phyloP scores from a whole-genome alignment of 2,329 filamentous ascomycete species.

The Exophiala sideris region DNA sequence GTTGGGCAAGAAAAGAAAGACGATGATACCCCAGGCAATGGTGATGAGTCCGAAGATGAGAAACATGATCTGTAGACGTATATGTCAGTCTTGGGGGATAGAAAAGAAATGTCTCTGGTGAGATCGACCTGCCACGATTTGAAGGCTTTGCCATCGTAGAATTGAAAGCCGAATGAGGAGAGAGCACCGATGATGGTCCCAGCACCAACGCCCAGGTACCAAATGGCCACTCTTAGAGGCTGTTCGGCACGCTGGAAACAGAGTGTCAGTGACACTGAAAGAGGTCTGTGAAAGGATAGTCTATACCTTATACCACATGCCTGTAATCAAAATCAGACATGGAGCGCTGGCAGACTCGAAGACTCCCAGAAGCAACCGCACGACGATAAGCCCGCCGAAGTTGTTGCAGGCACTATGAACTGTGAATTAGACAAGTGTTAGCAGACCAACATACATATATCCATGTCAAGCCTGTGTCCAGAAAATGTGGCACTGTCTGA shows the following conservation, averaged over 20 bases:
- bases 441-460: background rate
- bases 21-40: constrained; percentile 36
- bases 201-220: constrained; percentile 23
- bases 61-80: constrained; percentile 45
- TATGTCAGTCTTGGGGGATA: too few relatives aligned
- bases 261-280: too few relatives aligned
- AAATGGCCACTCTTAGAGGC: constrained; percentile 15
- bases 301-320: constrained; percentile 48
- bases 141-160: background rate
- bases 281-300: background rate
- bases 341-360: constrained; percentile 50
- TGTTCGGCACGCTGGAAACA: too few relatives aligned
- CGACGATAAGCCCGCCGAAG: constrained; percentile 43
- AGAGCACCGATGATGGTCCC: constrained; percentile 13
- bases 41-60: constrained; percentile 45
- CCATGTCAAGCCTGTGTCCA: too few relatives aligned
- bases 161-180: constrained; percentile 13
- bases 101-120: too few relatives aligned
- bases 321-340: constrained; percentile 50
- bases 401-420: constrained; percentile 47
- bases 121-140: too few relatives aligned
- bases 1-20: constrained; percentile 42
- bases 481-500: too few relatives aligned
- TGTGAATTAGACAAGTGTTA: background rate
- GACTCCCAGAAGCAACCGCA: constrained; percentile 45